Base-by-base conservation (phyloP, 306 rosid genomes). In the Inga laurina region DNA sequence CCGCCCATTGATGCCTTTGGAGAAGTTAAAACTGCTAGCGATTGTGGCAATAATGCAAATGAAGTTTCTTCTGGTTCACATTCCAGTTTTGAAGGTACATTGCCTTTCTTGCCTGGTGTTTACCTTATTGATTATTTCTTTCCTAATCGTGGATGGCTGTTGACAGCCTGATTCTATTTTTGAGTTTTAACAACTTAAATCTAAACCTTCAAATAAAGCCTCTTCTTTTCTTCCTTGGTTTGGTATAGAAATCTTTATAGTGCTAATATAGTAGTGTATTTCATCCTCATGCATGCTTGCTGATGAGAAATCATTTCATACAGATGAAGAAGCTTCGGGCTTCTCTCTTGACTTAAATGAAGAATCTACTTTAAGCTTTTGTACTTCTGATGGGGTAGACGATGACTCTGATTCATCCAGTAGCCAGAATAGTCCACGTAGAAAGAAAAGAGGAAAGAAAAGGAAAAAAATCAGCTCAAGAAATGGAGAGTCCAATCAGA, bases 371-470 rank as follows among this genome's bases (percentile, higher is more conserved):
- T 12, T 72, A 52, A 76, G 79, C 72, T 3, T 32, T 15, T 45
- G 75, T 66, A 10, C 24, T 87, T 77, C 78, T 81, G 85, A 46
- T 67, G 79, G 68, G 30, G 86, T 82, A 65, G 83, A 72, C 41
- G 16, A 22, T 68, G 18, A 32, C 81, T 84, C 86, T 56, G 87
- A 79, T 66, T 82, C 35, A 32, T 81, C 74, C 78, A 79, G 65
- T 43, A 56, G 78, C 61, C 45, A 34, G 48, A 65, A 82, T 77
- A 45, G 59, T 86, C 51, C 3, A 1, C 45, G 48, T 2, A 75
- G 68, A 69, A 80, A 54, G 85, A 57, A 48, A 59, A 87, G 59
- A 87, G 48, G 70, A 74, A 79, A 39, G 83, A 59, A 52, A 62
- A 87, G 73, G 62, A 81, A 46, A 69, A 54, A 37, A 41, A 0